Conservation (phyloP, 2,329 filamentous ascomycete genomes). For the Penicillium nordicum region DNA sequence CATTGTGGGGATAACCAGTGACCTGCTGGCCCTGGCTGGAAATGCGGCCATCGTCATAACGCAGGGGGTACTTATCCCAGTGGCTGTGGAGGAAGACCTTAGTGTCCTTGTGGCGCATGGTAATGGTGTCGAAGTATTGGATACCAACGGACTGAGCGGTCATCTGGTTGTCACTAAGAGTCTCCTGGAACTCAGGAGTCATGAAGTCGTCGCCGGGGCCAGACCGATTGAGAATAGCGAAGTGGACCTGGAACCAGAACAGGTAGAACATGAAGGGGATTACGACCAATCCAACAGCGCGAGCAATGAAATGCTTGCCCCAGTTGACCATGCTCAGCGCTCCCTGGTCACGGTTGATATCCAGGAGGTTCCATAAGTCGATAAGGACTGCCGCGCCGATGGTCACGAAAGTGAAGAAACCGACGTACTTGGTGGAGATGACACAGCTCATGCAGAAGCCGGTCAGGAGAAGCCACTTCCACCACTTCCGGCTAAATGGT, state of each 20-base stretch:
- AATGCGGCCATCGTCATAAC: slow-evolving; percentile 95
- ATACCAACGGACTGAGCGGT: slow-evolving; percentile 79
- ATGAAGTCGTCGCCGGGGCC: slow-evolving; percentile 98
- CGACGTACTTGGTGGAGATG: slow-evolving; percentile 98
- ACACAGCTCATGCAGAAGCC: slow-evolving; percentile 94
- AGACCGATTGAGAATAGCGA: slow-evolving; percentile 79
- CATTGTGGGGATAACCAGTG: slow-evolving; percentile 95
- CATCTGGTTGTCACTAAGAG: slow-evolving; percentile 91
- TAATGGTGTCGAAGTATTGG: slow-evolving; percentile 84
- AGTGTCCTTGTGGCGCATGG: slow-evolving; percentile 93
- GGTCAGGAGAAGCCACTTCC: slow-evolving; percentile 97
- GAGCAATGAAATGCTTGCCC: slow-evolving; percentile 83
- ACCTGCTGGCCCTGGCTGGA: slow-evolving; percentile 98
- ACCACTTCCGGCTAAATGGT: slow-evolving; percentile 94
- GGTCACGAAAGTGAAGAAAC: slow-evolving; percentile 92
- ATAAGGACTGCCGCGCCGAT: slow-evolving; percentile 91
- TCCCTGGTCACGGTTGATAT: slow-evolving; percentile 80
- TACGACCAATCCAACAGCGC: slow-evolving; percentile 79
- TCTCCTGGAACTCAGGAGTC: slow-evolving; percentile 97
- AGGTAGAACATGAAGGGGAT: slow-evolving; percentile 97
- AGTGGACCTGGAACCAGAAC: slow-evolving; percentile 99
- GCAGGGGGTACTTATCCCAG: slow-evolving; percentile 78
- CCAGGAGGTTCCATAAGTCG: slow-evolving; percentile 90
- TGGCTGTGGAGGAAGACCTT: slow-evolving; percentile 96
- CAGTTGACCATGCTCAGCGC: slow-evolving; percentile 77